phyloP scores from a whole-genome alignment of 495 filamentous ascomycete genomes.

The Evansstolkia leycettana region DNA sequence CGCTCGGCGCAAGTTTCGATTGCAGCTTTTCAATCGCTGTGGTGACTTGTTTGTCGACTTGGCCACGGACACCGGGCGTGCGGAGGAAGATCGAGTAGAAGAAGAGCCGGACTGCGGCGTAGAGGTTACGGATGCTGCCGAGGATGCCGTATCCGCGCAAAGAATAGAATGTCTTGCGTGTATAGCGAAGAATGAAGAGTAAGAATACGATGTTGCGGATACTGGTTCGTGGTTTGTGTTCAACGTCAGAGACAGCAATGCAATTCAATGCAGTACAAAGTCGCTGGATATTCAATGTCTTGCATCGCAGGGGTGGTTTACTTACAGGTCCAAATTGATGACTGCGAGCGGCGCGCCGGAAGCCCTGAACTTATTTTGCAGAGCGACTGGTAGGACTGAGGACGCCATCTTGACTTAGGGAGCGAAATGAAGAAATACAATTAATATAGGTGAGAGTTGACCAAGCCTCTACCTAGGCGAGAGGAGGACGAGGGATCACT shows the following conservation, averaged over 20 bases:
- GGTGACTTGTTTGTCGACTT: constrained; percentile 68
- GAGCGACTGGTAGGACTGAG: constrained; percentile 22
- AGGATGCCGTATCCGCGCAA: constrained; percentile 80
- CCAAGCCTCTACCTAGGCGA: background rate
- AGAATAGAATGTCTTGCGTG: constrained; percentile 66
- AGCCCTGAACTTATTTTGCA: constrained; percentile 37
- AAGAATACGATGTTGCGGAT: constrained; percentile 82
- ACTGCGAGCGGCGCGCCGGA: constrained; percentile 45
- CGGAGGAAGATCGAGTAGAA: constrained; percentile 80
- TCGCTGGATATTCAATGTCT: no score
- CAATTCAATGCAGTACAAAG: no score
- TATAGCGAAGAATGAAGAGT: constrained; percentile 79
- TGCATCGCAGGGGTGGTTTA: no score
- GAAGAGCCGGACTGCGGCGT: constrained; percentile 52
- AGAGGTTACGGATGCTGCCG: constrained; percentile 63
- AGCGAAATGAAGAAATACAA: constrained; percentile 1
- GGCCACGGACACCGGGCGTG: constrained; percentile 67
- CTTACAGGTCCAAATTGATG: constrained; percentile 76
- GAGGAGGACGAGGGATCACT: background rate
- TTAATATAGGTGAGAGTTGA: background rate
- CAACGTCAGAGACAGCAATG: no score
- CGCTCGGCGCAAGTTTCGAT: constrained; percentile 62
- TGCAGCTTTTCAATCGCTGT: constrained; percentile 60
- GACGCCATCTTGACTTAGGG: constrained; percentile 20
- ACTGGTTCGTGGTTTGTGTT: no score